A percentile compares a stretch with the other conserved stretches of the same genome.
phyloP scores from a whole-genome alignment of 176 grass and related monocot species.

The Panicum miliaceum region DNA sequence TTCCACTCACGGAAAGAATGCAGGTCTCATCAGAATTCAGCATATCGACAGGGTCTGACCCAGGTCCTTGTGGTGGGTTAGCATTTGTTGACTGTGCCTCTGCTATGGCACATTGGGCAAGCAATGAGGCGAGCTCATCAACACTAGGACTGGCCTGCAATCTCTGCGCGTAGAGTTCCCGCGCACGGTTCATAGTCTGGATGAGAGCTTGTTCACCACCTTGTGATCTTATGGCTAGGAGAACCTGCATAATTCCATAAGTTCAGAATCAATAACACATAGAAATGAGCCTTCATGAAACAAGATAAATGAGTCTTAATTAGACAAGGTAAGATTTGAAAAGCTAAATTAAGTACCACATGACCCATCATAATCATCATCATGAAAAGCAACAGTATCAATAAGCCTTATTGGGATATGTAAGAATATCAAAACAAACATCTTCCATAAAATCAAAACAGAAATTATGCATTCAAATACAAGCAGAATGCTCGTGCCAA shows the following conservation, averaged over 20 bases:
- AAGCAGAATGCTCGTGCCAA: background rate
- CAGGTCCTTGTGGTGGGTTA: conserved; percentile 34
- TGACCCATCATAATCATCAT: background rate
- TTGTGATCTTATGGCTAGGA: conserved; percentile 79
- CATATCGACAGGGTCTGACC: conserved; percentile 48
- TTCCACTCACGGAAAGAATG: conserved; percentile 77
- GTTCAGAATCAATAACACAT: conserved; percentile 22
- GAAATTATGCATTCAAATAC: background rate
- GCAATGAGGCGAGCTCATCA: conserved; percentile 79
- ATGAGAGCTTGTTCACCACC: conserved; percentile 83
- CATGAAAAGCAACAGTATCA: background rate
- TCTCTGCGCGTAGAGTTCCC: conserved; percentile 78
- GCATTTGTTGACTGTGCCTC: conserved; percentile 58
- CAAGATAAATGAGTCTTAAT: background rate
- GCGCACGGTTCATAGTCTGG: conserved; percentile 72
- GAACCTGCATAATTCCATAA: conserved; percentile 50
- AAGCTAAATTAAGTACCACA: conserved; percentile 6
- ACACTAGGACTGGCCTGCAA: conserved; percentile 44
- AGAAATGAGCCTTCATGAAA: background rate
- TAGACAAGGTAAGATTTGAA: conserved; percentile 1
- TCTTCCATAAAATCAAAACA: background rate
- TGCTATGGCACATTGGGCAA: conserved; percentile 91
- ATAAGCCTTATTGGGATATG: background rate
- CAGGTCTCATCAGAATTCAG: conserved; percentile 62
- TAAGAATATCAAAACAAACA: background rate